These are phyloP conservation scores for Monilinia fructicola DNA, from an alignment of 2,329 filamentous ascomycete species.

Conservation along the genomic window DNA sequence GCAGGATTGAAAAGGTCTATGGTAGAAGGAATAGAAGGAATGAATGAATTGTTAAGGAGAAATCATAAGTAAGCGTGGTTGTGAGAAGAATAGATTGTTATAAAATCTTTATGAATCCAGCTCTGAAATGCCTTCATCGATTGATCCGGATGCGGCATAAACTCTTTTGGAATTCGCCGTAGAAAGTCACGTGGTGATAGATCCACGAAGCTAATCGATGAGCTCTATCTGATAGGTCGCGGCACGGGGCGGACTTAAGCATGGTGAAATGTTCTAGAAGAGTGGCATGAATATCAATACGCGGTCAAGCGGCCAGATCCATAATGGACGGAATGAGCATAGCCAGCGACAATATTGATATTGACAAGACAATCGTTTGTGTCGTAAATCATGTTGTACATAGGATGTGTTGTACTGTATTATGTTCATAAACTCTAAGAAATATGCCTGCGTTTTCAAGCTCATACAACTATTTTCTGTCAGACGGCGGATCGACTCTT, in stretches of 20 bases:
- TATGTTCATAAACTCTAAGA: neutral
- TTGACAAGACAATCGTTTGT: neutral
- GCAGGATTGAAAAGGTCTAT: neutral
- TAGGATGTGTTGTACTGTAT: neutral
- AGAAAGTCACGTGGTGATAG: constrained; percentile 14
- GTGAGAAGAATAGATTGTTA: neutral
- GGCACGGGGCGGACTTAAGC: constrained; percentile 12
- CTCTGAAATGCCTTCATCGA: constrained; percentile 9
- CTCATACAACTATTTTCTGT: neutral
- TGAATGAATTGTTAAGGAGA: neutral
- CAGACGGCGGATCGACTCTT: neutral
- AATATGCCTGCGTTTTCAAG: neutral
- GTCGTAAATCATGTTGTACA: neutral
- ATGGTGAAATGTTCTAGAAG: constrained; percentile 21
- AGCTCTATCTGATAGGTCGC: constrained; percentile 1
- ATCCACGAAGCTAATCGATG: neutral
- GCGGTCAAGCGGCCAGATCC: neutral
- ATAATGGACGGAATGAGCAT: constrained; percentile 7
- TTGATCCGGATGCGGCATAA: constrained; percentile 12
- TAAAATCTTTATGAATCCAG: constrained; percentile 18
- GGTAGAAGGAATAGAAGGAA: neutral
- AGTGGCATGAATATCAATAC: constrained; percentile 18
- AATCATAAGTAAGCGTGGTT: neutral
- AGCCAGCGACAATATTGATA: neutral
- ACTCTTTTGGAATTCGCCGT: constrained; percentile 12